A percentile compares a stretch with the other conserved stretches of the same genome.
Evolutionary conservation across 192 early-diverging fungal genomes (phyloP).

Genomic region (Gryganskiella cystojenkinii): DNA sequence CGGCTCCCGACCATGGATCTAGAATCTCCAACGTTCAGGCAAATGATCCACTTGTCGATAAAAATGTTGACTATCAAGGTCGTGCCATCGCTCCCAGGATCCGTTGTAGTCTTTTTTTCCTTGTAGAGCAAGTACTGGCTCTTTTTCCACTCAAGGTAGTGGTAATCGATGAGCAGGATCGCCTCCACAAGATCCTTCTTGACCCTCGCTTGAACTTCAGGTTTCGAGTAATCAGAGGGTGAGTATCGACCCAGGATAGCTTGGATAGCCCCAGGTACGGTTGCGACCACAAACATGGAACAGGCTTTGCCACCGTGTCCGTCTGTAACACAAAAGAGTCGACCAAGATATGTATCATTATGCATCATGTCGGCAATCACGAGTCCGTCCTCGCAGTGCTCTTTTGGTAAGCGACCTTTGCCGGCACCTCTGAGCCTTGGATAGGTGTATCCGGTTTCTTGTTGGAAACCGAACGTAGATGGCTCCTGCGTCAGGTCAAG

Average conservation of each 20-base stretch:
- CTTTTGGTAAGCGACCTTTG: constrained; percentile 59
- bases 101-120: constrained; percentile 12
- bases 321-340: constrained; percentile 66
- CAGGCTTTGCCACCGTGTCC: constrained; percentile 69
- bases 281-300: constrained; percentile 60
- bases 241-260: constrained; percentile 57
- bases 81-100: constrained; percentile 63
- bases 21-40: constrained; percentile 68
- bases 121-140: constrained; percentile 49
- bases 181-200: constrained; percentile 56
- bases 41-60: constrained; percentile 66
- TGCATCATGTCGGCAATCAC: constrained; percentile 57
- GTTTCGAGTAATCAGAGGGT: constrained; percentile 36
- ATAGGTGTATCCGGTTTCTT: constrained; percentile 69
- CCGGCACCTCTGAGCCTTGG: constrained; percentile 62
- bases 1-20: constrained; percentile 57
- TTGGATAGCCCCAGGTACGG: constrained; percentile 58
- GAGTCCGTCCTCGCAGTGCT: constrained; percentile 65
- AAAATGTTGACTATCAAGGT: constrained; percentile 67
- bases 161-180: constrained; percentile 59
- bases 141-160: constrained; percentile 63
- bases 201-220: constrained; percentile 52
- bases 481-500: constrained; percentile 57
- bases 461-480: constrained; percentile 60
- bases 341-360: constrained; percentile 41